A percentile compares a stretch with the other conserved stretches of the same genome.
Conservation (phyloP, 257 asterid genomes). For the Petunia secreta region DNA sequence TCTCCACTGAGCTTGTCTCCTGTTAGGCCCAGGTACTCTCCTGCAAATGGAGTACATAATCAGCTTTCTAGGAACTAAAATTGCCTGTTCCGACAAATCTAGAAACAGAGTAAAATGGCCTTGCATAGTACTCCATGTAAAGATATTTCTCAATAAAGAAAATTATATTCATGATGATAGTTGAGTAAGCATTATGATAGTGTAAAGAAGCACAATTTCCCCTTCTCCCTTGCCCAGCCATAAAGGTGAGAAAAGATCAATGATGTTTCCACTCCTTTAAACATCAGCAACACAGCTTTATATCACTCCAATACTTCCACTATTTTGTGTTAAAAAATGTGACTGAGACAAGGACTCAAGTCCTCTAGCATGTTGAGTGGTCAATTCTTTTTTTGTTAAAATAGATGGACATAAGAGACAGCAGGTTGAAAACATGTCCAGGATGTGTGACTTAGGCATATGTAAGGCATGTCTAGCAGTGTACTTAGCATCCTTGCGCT, state of each 20-base stretch:
- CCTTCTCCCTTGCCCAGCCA: no score
- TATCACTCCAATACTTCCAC: no score
- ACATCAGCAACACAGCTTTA: no score
- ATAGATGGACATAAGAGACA: not conserved
- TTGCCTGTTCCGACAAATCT: not conserved
- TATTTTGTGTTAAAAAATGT: no score
- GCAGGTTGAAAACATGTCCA: not conserved
- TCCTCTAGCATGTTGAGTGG: not conserved
- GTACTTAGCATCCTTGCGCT: no score
- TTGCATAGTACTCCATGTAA: not conserved
- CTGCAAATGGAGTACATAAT: slow-evolving; percentile 39
- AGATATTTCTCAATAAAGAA: not conserved
- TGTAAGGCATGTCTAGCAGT: not conserved
- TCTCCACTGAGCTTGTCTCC: slow-evolving; percentile 81
- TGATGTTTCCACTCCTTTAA: not conserved
- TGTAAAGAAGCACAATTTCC: not conserved
- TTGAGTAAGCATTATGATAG: not conserved
- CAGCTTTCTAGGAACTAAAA: not conserved
- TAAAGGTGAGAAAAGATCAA: no score
- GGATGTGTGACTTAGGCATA: not conserved
- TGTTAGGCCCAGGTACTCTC: slow-evolving; percentile 85
- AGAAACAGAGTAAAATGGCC: not conserved
- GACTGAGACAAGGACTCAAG: no score
- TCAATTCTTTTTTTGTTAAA: no score
- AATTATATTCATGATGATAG: no score